Base-by-base conservation (phyloP, 208 protist species). In the Porcisia hertigi region DNA sequence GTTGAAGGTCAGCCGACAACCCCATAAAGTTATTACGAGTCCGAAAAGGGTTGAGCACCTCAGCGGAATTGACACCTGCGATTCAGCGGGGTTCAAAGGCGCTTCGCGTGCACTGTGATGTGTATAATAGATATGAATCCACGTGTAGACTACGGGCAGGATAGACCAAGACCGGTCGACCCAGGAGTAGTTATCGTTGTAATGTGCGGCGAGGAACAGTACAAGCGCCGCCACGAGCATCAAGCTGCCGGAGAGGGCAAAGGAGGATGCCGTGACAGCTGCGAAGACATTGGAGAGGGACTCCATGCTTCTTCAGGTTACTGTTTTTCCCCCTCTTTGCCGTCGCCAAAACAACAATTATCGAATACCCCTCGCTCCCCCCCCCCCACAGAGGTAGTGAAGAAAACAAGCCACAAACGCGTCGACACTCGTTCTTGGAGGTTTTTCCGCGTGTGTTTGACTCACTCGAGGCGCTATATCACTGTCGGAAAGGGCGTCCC, bases 141-240 rank as follows among this genome's bases (percentile, higher is more conserved):
- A 93, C 16, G 89, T 81, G 80, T 92, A 92, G 45, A 93, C 73
- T 6, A 95, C 86, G 0, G 89, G 91, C 59, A 87, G 58, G 62
- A 95, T 90, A 12, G 91, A 94, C 88, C 90, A 97, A 39, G 80
- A 81, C 43, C 93, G 86, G 76, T 95, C 89, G 20, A 97, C 90
- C 85, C 90, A 95, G 30, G 86, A 94, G 79, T 91, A 93, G 79
- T 95, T 95, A 70, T 84, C 65, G 75, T 92, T 75, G 58, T 85
- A 69, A 60, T 79, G 73, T 4, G 90, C 80, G 18, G 74, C 80
- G 9, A 89, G 52, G 77, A 93, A 96, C 41, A 90, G 74, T 30
- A 91, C 23, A 7, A 92, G 58, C 41, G 80, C 69, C 5, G 88
- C 71, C 23, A 71, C 73, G 12, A 89, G 23, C 89, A 94, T 91